Evolutionary conservation across 1,284 basidiomycete species (phyloP), one percentile per base, ranked within the genome.

Genomic region (Apiotrichum porosum): DNA sequence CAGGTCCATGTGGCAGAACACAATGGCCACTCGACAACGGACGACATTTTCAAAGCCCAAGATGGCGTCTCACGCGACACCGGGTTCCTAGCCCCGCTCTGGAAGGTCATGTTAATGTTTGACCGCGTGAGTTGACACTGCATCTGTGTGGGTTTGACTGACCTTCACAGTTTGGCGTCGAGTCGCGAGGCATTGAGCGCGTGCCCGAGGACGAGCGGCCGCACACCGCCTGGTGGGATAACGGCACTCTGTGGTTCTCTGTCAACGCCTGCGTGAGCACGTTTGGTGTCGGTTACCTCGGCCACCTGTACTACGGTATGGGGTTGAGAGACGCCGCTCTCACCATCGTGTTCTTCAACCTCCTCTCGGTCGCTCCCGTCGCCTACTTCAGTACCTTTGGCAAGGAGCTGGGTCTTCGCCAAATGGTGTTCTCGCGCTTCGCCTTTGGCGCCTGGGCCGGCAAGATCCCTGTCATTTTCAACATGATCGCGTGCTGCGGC

Each of bases 391-490:
- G 81, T 15, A 86, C 83, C 31, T 89, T 85, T 81, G 88, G 88
- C 19, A 83, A 86, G 0, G 83, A 82, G 66, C 74, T 85, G 0
- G 88, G 88, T 9, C 78, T 90, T 71, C 78, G 88, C 8, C 87
- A 89, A 58, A 88, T 91, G 84, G 81, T 86, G 19, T 79, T 81
- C 47, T 81, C 88, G 6, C 76, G 83, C n/a, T 85, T 83, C 69
- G 82, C 81, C 34, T 88, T 88, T 62, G 59, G 58, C 12, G 34
- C 21, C 42, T 43, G 32, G 32, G 17, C 19, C 19, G 42, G 42
- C 18, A 31, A 33, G 42, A 43, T 43, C 23, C 42, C 42, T 2
- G 31, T 32, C 19, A 18, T 43, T 6, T 43, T 43, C 19, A 43
- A 43, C n/a, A 21, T 43, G 17, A 35, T 43, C 31, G 42, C 42